Conservation (phyloP, 768 basidiomycete species). For the Omphalotus guepiniiformis region DNA sequence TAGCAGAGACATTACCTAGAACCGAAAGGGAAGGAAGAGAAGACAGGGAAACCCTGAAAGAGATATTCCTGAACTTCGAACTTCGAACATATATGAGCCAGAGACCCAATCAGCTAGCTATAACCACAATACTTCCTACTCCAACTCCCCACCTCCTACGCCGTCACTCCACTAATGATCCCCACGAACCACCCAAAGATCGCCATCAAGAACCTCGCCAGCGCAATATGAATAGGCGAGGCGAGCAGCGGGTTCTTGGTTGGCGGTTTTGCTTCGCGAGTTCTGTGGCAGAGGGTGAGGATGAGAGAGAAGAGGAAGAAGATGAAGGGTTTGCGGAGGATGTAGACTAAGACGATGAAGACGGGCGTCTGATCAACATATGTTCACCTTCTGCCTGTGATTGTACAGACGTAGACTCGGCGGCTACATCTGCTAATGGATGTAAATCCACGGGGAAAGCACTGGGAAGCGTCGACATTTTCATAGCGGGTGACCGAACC, state of each 20-base stretch:
- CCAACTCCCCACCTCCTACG: slow-evolving; percentile 2
- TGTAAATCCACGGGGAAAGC: slow-evolving; percentile 22
- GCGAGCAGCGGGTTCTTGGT: slow-evolving; percentile 33
- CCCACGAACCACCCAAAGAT: slow-evolving; percentile 77
- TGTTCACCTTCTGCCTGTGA: neutral
- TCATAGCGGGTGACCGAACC: neutral
- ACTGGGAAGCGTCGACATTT: slow-evolving; percentile 22
- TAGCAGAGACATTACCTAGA: no score
- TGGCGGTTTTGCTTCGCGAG: slow-evolving; percentile 15
- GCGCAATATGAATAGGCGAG: slow-evolving; percentile 60
- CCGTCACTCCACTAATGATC: slow-evolving; percentile 36
- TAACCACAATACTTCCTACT: neutral
- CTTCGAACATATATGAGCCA: no score
- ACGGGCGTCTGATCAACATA: slow-evolving; percentile 4
- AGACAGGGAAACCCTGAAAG: no score
- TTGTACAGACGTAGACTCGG: neutral
- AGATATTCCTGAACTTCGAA: no score
- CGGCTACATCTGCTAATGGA: neutral
- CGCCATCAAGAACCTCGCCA: slow-evolving; percentile 73
- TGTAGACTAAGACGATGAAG: slow-evolving; percentile 2
- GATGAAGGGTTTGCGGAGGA: slow-evolving; percentile 1
- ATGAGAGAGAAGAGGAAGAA: slow-evolving; percentile 9
- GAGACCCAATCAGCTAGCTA: no score
- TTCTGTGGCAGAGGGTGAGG: slow-evolving; percentile 9
- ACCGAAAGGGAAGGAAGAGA: no score